Percentiles rank a stretch among this genome's conserved stretches.
Evolutionary conservation across 2,329 filamentous ascomycete species (phyloP).

Genomic region (Stachybotrys echinatus): DNA sequence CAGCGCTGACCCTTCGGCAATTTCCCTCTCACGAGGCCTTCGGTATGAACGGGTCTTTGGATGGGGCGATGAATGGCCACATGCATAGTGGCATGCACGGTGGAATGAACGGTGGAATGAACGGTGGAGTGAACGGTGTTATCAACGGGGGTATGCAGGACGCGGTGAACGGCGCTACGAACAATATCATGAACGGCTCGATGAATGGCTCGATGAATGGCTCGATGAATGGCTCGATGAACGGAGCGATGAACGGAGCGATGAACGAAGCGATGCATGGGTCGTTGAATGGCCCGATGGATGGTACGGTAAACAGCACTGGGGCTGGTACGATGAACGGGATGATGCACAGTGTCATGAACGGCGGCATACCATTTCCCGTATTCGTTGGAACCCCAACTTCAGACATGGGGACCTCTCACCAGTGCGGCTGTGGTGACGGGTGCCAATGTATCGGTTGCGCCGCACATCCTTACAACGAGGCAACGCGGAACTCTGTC

Average conservation of each 20-base stretch:
- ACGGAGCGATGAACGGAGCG: neutral
- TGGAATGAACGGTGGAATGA: neutral
- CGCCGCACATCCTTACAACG: slow-evolving; percentile 62
- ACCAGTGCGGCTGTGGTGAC: slow-evolving; percentile 58
- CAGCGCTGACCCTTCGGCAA: slow-evolving; percentile 31
- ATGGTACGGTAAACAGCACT: neutral
- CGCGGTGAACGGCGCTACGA: neutral
- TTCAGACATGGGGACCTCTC: slow-evolving; percentile 22
- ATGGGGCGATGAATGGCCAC: neutral
- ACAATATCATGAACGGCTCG: neutral
- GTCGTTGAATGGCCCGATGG: neutral
- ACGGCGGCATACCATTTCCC: neutral
- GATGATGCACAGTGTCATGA: neutral
- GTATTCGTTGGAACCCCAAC: neutral
- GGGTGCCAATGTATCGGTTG: slow-evolving; percentile 64
- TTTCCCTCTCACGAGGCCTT: slow-evolving; percentile 20
- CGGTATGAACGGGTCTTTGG: slow-evolving; percentile 13
- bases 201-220: slow-evolving; percentile 3
- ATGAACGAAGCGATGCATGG: neutral
- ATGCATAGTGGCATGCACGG: neutral
- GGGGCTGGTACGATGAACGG: neutral
- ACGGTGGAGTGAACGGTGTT: neutral
- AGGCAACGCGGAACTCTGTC: slow-evolving; percentile 51
- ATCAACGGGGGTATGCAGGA: neutral
- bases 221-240: neutral